Base-by-base conservation (phyloP, 345 rosid genomes). In the Eucalyptus sp. region DNA sequence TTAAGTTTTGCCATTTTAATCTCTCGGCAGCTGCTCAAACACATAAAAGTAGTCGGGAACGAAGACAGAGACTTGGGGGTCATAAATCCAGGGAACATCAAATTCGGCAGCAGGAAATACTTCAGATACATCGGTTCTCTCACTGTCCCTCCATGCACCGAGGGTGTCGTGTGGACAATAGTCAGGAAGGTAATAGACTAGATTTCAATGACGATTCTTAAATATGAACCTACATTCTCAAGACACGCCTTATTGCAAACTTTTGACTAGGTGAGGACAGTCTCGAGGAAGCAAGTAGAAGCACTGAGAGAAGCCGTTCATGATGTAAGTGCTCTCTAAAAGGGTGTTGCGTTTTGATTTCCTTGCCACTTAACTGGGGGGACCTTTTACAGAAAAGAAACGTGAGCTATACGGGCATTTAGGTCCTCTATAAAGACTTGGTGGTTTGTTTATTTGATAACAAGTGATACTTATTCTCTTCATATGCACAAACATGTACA, bases 91-190 rank as follows among this genome's bases (percentile, higher is more conserved):
- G 90, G 92, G 79, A 90, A 90, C 5, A 93, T 93, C 52, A 92
- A 90, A 86, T 93, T 94, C 50, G 93, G 94, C 10, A 93, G 95
- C 90, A 91, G 92, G 86, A 93, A 93, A 81, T 94, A 96, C 50
- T 96, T 92, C 87, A 91, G 98, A 94, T 96, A 95, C 71, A 83
- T 92, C 2, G 99, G 98, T 20, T 96, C 97, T 48, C 93, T 95
- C 31, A 94, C 98, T 4, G 88, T 76, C 90, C 96, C 99, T 91
- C 96, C 97, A 3, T 96, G 99, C 90, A 95, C 94, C 0, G 96
- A 96, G 91, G 98, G 97, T 11, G 96, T 95, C n/a, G 79, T 95
- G 88, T 96, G 99, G 99, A 96, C 96, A 15, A 83, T 96, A 20
- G 87, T 91, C 46, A 89, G 91, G 48, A 93, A 88, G 96, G 98